Evolutionary conservation across 371 early-diverging fungal species (phyloP), one percentile per base, ranked within the genome.

Genomic region (Funneliformis caledonium): DNA sequence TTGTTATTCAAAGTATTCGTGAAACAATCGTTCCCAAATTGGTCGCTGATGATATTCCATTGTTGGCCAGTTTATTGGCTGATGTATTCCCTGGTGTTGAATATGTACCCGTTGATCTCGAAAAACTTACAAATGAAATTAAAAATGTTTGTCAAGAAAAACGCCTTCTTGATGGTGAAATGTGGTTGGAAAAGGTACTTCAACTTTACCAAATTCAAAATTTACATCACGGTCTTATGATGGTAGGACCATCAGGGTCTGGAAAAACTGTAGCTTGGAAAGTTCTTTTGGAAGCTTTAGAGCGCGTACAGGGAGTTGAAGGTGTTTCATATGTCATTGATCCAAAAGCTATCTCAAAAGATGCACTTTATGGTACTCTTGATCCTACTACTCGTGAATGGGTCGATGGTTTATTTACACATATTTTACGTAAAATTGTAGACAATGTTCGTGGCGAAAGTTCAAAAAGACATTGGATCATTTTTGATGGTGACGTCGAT

Each of bases 401-500:
- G 99, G 97, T 95, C 5, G 99, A 99, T 85, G 98, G 99, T 82
- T 87, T 98, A 67, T 99, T 99, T 82, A 99, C 99, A 12, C 95
- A 95, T 81, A 93, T 98, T 52, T 89, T 99, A 75, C 94, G 99
- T 80, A 96, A 96, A 86, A 98, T 98, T 82, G 92, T 98, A 22
- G 97, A 97, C 83, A 97, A 98, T 74, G 97, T 97, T n/a, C 94
- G 98, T 85, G 98, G 99, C 78, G 99, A 99, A 88, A 93, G 93
- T 78, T 80, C 88, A 52, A 94, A 94, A 83, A 93, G 98, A 22
- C 98, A 98, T 84, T 99, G 99, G 99, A 98, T 99, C 82, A 93
- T 99, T 47, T 99, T 99, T 87, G 99, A 99, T 87, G 99, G 99
- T 83, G 99, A 98, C 88, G 97, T 99, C 47, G 99, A 99, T 88